Percentiles rank a stretch among this genome's conserved stretches.
phyloP scores from a whole-genome alignment of 208 protist genomes.

The Trypanosoma melophagium region DNA sequence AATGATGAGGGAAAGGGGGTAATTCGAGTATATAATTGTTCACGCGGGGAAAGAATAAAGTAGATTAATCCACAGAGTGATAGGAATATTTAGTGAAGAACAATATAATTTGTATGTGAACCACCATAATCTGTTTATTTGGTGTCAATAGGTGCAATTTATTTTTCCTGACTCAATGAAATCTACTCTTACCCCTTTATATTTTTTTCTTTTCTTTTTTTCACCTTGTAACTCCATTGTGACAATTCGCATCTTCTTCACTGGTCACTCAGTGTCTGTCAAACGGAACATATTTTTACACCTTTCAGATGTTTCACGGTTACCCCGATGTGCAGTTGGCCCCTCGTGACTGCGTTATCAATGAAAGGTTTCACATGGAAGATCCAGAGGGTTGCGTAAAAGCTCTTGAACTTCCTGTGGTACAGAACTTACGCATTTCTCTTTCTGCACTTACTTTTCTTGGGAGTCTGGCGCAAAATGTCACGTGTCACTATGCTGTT shows the following conservation, averaged over 20 bases:
- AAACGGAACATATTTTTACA: neutral
- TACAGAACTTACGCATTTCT: constrained; percentile 40
- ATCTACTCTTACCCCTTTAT: constrained; percentile 7
- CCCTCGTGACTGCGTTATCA: constrained; percentile 28
- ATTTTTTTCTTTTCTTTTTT: constrained; percentile 13
- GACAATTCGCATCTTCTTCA: neutral
- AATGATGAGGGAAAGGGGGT: too few relatives aligned
- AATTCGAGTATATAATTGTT: too few relatives aligned
- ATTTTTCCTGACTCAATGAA: neutral
- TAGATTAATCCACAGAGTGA: too few relatives aligned
- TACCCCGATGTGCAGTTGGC: constrained; percentile 48
- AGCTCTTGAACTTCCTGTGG: constrained; percentile 21
- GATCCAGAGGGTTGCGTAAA: constrained; percentile 37
- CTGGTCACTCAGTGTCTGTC: neutral
- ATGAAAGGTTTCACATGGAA: constrained; percentile 30
- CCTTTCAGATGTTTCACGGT: constrained; percentile 43
- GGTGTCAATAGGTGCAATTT: too few relatives aligned
- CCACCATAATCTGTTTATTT: too few relatives aligned
- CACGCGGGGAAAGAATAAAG: too few relatives aligned
- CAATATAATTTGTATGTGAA: too few relatives aligned
- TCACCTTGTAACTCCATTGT: neutral
- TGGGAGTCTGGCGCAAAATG: constrained; percentile 35
- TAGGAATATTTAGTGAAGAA: too few relatives aligned
- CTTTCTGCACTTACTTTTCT: constrained; percentile 59
- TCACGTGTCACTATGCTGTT: constrained; percentile 38